Evolutionary conservation across 2,329 filamentous ascomycete species (phyloP).

Genomic region (Phyllosticta citrichinensis): DNA sequence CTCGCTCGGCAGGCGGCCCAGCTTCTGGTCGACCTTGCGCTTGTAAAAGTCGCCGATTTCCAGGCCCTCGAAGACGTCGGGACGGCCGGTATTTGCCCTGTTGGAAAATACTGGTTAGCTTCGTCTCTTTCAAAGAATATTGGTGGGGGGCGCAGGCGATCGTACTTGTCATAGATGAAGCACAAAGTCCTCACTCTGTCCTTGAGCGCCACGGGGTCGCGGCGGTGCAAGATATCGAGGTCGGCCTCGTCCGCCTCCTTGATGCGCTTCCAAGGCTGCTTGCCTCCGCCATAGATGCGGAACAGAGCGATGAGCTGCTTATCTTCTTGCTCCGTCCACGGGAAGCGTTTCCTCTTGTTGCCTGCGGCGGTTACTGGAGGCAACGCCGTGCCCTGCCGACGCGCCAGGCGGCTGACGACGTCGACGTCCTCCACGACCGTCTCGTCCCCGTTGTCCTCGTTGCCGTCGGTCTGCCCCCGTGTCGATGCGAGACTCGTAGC

Average conservation of each 20-base stretch:
- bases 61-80: not conserved
- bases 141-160: not conserved
- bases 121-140: not conserved
- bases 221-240: conserved; percentile 17
- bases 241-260: not conserved
- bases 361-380: not conserved
- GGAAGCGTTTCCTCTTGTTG: conserved; percentile 9
- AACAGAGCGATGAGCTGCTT: not conserved
- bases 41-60: not conserved
- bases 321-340: conserved; percentile 1
- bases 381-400: not conserved
- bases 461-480: not conserved
- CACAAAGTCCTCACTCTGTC: conserved; percentile 35
- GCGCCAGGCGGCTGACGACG: not conserved
- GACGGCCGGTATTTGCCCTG: not conserved
- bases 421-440: not conserved
- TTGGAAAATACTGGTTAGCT: not conserved
- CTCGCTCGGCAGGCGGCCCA: not conserved
- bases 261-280: not conserved
- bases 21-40: not conserved
- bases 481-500: not conserved
- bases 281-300: not conserved
- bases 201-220: conserved; percentile 44
- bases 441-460: not conserved
- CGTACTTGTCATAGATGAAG: conserved; percentile 30